A percentile compares a stretch with the other conserved stretches of the same genome.
These are phyloP conservation scores for Yarrowia sp. DNA, from an alignment of 805 yeast species.

Conservation along the genomic window DNA sequence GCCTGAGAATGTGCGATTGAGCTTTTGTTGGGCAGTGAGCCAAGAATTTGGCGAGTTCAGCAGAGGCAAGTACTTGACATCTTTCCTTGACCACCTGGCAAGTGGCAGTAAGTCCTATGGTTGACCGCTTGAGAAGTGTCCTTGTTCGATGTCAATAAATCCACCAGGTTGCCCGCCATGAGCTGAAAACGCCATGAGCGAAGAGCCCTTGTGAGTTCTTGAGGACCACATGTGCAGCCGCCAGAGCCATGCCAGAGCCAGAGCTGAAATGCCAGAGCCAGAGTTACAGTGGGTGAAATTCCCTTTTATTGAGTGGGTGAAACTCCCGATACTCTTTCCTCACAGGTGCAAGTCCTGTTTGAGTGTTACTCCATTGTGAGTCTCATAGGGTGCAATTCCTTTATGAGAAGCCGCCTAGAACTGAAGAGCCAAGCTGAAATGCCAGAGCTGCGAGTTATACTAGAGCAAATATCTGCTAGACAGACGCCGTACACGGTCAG, in stretches of 20 bases:
- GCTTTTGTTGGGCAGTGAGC: background rate
- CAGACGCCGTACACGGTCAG: too few relatives aligned
- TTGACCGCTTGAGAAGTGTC: constrained; percentile 2
- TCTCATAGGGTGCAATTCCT: too few relatives aligned
- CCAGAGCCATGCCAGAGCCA: constrained; percentile 6
- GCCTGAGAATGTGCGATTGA: background rate
- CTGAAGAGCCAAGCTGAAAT: background rate
- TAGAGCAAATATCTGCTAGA: too few relatives aligned
- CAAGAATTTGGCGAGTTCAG: background rate
- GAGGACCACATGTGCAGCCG: constrained; percentile 3
- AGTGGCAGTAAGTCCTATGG: constrained; percentile 1
- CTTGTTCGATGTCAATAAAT: background rate
- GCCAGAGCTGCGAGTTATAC: background rate
- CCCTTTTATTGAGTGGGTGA: too few relatives aligned
- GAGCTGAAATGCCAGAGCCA: background rate
- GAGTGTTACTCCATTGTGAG: too few relatives aligned
- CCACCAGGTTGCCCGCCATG: constrained; percentile 8
- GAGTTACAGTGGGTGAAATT: background rate
- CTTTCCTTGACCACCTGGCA: background rate
- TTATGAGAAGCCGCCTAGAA: background rate
- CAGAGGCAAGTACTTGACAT: background rate
- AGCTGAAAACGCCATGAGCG: constrained; percentile 5
- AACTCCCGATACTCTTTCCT: too few relatives aligned
- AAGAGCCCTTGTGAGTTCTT: constrained; percentile 7
- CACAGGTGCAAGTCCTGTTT: too few relatives aligned